These are phyloP conservation scores for Sanghuangporus weigelae DNA, from an alignment of 1,284 basidiomycete genomes.

Conservation along the genomic window DNA sequence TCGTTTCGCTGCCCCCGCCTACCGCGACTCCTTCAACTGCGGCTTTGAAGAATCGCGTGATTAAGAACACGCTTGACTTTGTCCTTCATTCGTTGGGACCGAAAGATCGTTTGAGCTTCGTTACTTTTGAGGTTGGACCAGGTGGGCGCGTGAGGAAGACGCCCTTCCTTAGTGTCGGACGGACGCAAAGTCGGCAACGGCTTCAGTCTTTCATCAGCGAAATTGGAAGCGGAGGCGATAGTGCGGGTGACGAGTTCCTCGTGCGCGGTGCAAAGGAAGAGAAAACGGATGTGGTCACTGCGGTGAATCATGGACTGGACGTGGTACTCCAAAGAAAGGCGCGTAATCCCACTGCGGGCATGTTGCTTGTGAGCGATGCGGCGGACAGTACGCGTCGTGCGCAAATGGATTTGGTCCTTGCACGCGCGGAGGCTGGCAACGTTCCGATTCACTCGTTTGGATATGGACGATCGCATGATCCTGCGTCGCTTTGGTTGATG, in stretches of 20 bases:
- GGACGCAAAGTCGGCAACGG: slow-evolving; percentile 60
- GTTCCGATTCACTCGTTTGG: slow-evolving; percentile 96
- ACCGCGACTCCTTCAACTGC: slow-evolving; percentile 71
- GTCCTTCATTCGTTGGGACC: slow-evolving; percentile 68
- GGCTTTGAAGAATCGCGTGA: slow-evolving; percentile 79
- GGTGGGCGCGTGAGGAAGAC: slow-evolving; percentile 81
- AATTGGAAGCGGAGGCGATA: slow-evolving; percentile 44
- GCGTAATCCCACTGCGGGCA: slow-evolving; percentile 84
- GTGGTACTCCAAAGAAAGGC: slow-evolving; percentile 90
- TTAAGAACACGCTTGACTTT: slow-evolving; percentile 83
- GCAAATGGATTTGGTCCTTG: slow-evolving; percentile 98
- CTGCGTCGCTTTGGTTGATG: slow-evolving; percentile 97
- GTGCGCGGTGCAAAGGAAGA: slow-evolving; percentile 79
- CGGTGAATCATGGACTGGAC: slow-evolving; percentile 90
- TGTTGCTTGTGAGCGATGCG: slow-evolving; percentile 91
- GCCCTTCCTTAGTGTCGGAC: slow-evolving; percentile 76
- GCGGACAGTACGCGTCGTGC: slow-evolving; percentile 87
- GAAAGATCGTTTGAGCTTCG: slow-evolving; percentile 78
- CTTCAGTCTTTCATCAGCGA: slow-evolving; percentile 76
- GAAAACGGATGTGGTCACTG: slow-evolving; percentile 93
- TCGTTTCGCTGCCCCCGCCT: slow-evolving; percentile 80
- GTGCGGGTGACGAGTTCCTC: slow-evolving; percentile 63
- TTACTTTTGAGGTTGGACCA: slow-evolving; percentile 83
- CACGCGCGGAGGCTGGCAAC: slow-evolving; percentile 92
- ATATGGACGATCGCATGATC: slow-evolving; percentile 94